phyloP scores from a whole-genome alignment of 371 early-diverging fungal genomes.

The Mortierella sp. region DNA sequence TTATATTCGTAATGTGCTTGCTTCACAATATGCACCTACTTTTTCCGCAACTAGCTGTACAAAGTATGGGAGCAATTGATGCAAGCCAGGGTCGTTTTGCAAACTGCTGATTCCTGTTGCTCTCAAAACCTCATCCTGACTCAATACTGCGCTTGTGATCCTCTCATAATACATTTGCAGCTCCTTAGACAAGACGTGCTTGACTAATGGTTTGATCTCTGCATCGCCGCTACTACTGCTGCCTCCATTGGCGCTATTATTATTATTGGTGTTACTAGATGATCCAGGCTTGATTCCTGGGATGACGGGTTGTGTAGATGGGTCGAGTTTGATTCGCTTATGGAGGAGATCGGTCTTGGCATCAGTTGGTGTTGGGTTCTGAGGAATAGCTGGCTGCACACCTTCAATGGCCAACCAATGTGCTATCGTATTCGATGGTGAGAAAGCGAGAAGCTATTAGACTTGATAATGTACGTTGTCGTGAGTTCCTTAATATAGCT shows the following conservation, averaged over 20 bases:
- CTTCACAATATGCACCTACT: constrained; percentile 48
- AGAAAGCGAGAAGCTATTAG: not conserved
- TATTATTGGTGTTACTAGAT: constrained; percentile 3
- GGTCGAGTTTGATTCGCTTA: constrained; percentile 66
- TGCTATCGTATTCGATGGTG: constrained; percentile 55
- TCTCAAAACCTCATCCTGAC: constrained; percentile 77
- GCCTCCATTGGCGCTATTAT: constrained; percentile 1
- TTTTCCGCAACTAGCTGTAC: constrained; percentile 95
- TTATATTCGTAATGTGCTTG: no score
- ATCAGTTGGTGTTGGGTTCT: constrained; percentile 94
- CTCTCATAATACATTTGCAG: constrained; percentile 97
- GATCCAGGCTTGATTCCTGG: constrained; percentile 46
- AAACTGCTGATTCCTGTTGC: constrained; percentile 91
- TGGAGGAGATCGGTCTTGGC: constrained; percentile 68
- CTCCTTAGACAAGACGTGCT: constrained; percentile 96
- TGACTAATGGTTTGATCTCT: constrained; percentile 87
- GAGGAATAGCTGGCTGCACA: constrained; percentile 98
- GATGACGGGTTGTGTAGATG: constrained; percentile 42
- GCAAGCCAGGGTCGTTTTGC: constrained; percentile 94
- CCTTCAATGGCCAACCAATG: constrained; percentile 99
- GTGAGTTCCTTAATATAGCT: constrained; percentile 8
- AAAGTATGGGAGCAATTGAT: constrained; percentile 98
- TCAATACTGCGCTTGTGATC: constrained; percentile 89
- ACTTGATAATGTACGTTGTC: not conserved
- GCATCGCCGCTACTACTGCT: constrained; percentile 61